Percentiles rank a stretch among this genome's conserved stretches.
phyloP scores from a whole-genome alignment of 129 eudicot genomes.

The Pseudognaphalium luteoalbum region DNA sequence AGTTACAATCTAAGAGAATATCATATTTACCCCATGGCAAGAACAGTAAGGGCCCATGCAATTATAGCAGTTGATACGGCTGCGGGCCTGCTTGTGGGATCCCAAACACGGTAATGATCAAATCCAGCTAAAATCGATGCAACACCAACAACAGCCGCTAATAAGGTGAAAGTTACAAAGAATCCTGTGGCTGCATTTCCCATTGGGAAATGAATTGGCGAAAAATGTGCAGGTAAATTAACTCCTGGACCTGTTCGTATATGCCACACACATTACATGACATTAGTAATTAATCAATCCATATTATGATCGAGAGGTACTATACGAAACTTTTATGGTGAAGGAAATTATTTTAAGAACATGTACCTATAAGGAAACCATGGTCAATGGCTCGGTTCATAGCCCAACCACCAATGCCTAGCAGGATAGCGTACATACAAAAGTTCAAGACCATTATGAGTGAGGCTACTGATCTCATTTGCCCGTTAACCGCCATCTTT shows the following conservation, averaged over 20 bases:
- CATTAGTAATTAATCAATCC: conserved; percentile 1
- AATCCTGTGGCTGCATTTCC: conserved; percentile 97
- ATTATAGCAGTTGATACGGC: conserved; percentile 78
- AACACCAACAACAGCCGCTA: conserved; percentile 86
- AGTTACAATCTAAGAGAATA: background rate
- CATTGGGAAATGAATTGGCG: conserved; percentile 93
- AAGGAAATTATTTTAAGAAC: background rate
- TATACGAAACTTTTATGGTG: background rate
- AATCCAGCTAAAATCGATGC: conserved; percentile 77
- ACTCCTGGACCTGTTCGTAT: conserved; percentile 63
- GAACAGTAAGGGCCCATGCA: conserved; percentile 79
- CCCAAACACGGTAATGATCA: conserved; percentile 63
- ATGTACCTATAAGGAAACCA: conserved; percentile 81
- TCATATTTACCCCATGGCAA: conserved; percentile 83
- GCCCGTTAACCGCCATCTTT: conserved; percentile 53
- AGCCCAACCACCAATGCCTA: conserved; percentile 94
- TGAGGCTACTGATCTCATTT: conserved; percentile 48
- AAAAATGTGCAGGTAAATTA: conserved; percentile 87
- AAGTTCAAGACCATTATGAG: conserved; percentile 76
- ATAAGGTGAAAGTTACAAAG: conserved; percentile 66
- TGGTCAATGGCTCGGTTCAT: conserved; percentile 73
- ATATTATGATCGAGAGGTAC: background rate
- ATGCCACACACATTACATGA: conserved; percentile 5
- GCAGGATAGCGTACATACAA: conserved; percentile 73
- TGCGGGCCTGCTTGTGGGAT: conserved; percentile 57